Percentiles rank a stretch among this genome's conserved stretches.
Conservation (phyloP, 2,329 filamentous ascomycete species). For the Myriosclerotinia curreyana region DNA sequence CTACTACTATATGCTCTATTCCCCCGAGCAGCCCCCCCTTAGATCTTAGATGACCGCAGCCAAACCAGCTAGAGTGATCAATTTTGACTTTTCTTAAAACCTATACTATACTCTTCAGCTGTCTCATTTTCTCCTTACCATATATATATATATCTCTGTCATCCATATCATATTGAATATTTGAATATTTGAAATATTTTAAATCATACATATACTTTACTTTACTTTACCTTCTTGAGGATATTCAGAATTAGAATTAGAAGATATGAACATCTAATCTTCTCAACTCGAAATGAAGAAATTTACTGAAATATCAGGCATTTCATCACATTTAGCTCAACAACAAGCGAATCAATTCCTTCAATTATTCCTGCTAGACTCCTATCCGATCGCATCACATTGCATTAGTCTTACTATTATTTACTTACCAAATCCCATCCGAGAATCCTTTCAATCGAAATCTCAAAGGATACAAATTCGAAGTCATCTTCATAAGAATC, state of each 20-base stretch:
- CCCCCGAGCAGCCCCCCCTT: background rate
- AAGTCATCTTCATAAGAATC: background rate
- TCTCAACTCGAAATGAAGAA: background rate
- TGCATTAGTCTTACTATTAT: slow-evolving; percentile 20
- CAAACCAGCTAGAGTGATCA: background rate
- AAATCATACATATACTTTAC: background rate
- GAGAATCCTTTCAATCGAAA: slow-evolving; percentile 15
- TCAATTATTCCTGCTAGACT: slow-evolving; percentile 20
- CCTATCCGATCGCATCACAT: slow-evolving; percentile 21
- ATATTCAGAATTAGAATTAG: background rate
- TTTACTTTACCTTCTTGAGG: background rate
- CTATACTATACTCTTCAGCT: background rate
- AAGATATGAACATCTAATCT: slow-evolving; percentile 2
- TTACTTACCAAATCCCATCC: slow-evolving; percentile 5
- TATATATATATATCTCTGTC: background rate
- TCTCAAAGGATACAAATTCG: background rate
- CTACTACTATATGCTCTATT: background rate
- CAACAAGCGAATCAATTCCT: slow-evolving; percentile 23
- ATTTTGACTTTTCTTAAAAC: slow-evolving; percentile 7
- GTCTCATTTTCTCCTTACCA: background rate
- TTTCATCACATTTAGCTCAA: slow-evolving; percentile 9
- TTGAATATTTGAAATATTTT: background rate
- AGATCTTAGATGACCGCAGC: slow-evolving; percentile 17
- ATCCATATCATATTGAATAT: background rate
- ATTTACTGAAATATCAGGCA: slow-evolving; percentile 23